Percentiles rank a stretch among this genome's conserved stretches.
phyloP scores from a whole-genome alignment of 495 filamentous ascomycete genomes.

The Penicillium herquei region DNA sequence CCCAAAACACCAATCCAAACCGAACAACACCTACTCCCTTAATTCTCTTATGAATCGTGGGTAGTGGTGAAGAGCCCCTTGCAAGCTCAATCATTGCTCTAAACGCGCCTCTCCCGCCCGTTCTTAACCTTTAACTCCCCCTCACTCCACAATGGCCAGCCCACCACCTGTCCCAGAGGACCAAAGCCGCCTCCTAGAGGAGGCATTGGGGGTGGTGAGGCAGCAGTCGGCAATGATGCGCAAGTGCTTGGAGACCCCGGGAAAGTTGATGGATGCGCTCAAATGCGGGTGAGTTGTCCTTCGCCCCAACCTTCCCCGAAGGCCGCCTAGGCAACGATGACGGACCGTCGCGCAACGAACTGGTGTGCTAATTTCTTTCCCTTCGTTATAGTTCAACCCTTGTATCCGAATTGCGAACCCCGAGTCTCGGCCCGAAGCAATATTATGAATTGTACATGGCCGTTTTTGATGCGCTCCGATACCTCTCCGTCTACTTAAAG shows the following conservation, averaged over 20 bases:
- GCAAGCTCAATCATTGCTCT: conserved; percentile 17
- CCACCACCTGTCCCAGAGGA: conserved; percentile 76
- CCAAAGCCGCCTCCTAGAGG: conserved; percentile 90
- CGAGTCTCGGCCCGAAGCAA: conserved; percentile 93
- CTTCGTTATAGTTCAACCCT: conserved; percentile 74
- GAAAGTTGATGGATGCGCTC: conserved; percentile 98
- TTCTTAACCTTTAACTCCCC: conserved; percentile 22
- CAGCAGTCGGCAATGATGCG: conserved; percentile 96
- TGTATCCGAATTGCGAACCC: conserved; percentile 94
- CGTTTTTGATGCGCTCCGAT: conserved; percentile 95
- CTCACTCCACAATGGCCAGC: conserved; percentile 48
- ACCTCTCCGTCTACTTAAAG: conserved; percentile 92
- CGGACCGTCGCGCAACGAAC: conserved; percentile 15
- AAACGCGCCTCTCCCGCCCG: conserved; percentile 32
- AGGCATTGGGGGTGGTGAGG: conserved; percentile 92
- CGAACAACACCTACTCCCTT: neutral
- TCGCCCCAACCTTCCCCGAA: conserved; percentile 1
- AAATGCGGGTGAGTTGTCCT: conserved; percentile 82
- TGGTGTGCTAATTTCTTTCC: conserved; percentile 15
- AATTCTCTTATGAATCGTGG: conserved; percentile 13
- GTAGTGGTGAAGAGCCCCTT: conserved; percentile 6
- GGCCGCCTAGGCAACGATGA: conserved; percentile 34
- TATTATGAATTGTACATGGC: conserved; percentile 99
- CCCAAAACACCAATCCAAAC: conserved; percentile 1
- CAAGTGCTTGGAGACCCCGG: conserved; percentile 93